Evolutionary conservation across 805 yeast genomes (phyloP), one percentile per base, ranked within the genome.

Genomic region (Ogataea allantospora): DNA sequence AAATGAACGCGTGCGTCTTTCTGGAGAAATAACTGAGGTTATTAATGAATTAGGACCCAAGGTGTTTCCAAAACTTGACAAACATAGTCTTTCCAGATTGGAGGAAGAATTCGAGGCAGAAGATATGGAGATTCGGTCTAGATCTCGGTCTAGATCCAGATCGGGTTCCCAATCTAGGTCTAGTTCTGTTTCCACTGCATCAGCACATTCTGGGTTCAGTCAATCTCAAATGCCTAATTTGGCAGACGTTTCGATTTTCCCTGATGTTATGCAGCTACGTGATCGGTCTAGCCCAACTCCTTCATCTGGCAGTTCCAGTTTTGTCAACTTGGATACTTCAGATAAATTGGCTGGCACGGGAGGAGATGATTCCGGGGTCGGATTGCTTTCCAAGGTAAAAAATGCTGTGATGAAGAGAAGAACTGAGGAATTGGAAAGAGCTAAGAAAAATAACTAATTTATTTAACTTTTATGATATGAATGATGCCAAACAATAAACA

Each of bases 11-110:
- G 65, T 68, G 27, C 72, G 68, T 38, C 68, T 91, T 42, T 77
- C 86, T 12, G 73, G 69, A 40, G 83, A 85, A 45, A 84, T 93
- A 35, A 86, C 96, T 1, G 84, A 83, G 33, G 65, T 83, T 6
- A 85, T 89, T 33, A 88, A 89, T 55, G 78, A 75, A 25, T 70
- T 83, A 32, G 98, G 97, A 2, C 93, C 95, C 2, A 77, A 79
- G 53, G 70, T 93, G 34, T 88, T 84, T 69, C 91, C 95, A 5
- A 95, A 86, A 55, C 83, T 88, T 54, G 44, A 51, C 25, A 44
- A 43, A 26, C 28, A 27, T 16, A 45, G 49, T 27, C 19, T 55
- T 24, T 34, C 42, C 2, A 45, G 50, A 12, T 37, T 53, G 24
- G 54, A 48, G 26, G 37, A 45, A 5, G 59, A 55, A 19, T 43